Percentiles rank a stretch among this genome's conserved stretches.
Evolutionary conservation across 805 yeast genomes (phyloP).

Genomic region (Saccharomyces jurei): DNA sequence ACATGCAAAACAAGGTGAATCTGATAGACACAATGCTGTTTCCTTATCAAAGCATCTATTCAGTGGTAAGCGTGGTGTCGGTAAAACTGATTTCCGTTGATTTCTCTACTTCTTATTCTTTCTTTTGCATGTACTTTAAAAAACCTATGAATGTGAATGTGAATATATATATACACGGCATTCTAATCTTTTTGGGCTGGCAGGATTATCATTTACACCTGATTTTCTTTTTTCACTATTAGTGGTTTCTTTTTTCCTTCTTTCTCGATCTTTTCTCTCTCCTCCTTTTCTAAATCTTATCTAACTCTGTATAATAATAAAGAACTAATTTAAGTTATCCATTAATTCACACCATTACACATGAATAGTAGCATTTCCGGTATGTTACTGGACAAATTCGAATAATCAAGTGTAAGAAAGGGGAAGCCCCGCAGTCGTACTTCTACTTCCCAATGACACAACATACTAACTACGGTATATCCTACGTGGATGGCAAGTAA

Average conservation of each 20-base stretch:
- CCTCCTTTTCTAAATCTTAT: background rate
- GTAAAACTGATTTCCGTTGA: slow-evolving; percentile 84
- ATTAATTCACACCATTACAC: background rate
- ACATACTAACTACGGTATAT: background rate
- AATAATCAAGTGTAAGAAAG: background rate
- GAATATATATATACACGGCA: background rate
- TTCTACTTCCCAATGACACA: background rate
- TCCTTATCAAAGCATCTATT: slow-evolving; percentile 88
- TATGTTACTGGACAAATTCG: background rate
- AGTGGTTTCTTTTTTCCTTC: background rate
- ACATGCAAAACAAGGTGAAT: slow-evolving; percentile 89
- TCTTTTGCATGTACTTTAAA: background rate
- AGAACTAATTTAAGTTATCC: background rate
- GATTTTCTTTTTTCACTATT: background rate
- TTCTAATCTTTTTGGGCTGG: background rate
- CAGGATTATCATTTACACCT: background rate
- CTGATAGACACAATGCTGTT: slow-evolving; percentile 83
- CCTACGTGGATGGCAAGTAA: background rate
- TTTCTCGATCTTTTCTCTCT: background rate
- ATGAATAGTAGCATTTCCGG: background rate
- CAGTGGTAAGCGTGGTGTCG: slow-evolving; percentile 94
- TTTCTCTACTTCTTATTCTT: background rate
- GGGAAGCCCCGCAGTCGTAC: background rate
- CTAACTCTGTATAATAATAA: background rate
- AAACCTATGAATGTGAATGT: background rate